Percentiles rank a stretch among this genome's conserved stretches.
These are phyloP conservation scores for Exophiala spinifera DNA, from an alignment of 2,329 filamentous ascomycete genomes.

Conservation along the genomic window DNA sequence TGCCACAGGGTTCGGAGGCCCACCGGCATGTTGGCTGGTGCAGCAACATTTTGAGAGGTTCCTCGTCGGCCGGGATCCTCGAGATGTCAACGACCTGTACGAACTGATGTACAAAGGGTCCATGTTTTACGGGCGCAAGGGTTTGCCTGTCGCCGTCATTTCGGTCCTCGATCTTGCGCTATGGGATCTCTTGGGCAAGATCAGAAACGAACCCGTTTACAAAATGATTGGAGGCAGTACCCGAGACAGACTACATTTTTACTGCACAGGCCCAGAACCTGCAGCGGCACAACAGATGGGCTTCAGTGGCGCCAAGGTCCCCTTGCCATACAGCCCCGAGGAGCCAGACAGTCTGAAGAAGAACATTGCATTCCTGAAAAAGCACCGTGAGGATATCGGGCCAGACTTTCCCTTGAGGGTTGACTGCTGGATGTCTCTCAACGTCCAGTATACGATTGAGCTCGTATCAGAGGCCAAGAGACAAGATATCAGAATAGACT, in stretches of 20 bases:
- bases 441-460: conserved; percentile 88
- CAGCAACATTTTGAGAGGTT: conserved; percentile 93
- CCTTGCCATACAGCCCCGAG: conserved; percentile 83
- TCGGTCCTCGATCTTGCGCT: conserved; percentile 90
- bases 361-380: conserved; percentile 83
- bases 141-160: conserved; percentile 83
- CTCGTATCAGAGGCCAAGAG: conserved; percentile 78
- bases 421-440: conserved; percentile 96
- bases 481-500: conserved; percentile 82
- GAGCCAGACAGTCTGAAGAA: conserved; percentile 78
- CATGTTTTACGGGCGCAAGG: conserved; percentile 96
- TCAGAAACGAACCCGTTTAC: conserved; percentile 90
- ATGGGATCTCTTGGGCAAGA: conserved; percentile 89
- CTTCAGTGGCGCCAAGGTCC: conserved; percentile 87
- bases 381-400: conserved; percentile 79
- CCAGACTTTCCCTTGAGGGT: conserved; percentile 92
- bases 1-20: conserved; percentile 89
- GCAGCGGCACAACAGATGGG: conserved; percentile 77
- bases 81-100: conserved; percentile 87
- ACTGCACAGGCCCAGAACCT: conserved; percentile 89
- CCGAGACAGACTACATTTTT: conserved; percentile 73
- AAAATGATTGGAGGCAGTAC: conserved; percentile 91
- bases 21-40: conserved; percentile 89
- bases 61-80: conserved; percentile 80
- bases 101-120: conserved; percentile 95